Evolutionary conservation across 345 rosid species (phyloP).

Genomic region (Acer saccharum): DNA sequence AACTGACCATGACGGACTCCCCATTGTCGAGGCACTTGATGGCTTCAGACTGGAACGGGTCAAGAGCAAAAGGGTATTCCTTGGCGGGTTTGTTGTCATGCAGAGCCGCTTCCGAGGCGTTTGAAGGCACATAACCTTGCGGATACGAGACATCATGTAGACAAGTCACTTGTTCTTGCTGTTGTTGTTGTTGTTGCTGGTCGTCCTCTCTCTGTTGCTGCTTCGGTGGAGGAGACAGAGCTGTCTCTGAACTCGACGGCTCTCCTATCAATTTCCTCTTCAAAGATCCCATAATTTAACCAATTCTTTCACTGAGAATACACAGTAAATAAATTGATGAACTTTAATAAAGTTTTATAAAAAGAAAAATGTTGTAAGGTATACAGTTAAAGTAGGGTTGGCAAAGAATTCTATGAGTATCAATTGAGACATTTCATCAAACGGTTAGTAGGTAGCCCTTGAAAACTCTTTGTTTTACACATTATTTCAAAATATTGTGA

Average conservation of each 20-base stretch:
- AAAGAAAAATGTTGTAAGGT: too few relatives aligned
- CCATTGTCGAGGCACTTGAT: conserved; percentile 85
- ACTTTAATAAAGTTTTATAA: neutral
- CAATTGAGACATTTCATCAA: too few relatives aligned
- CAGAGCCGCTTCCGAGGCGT: neutral
- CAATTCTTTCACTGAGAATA: neutral
- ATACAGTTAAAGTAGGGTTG: too few relatives aligned
- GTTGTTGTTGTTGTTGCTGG: neutral
- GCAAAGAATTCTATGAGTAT: too few relatives aligned
- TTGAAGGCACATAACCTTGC: conserved; percentile 1
- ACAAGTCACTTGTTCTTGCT: neutral
- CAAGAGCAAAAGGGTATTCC: conserved; percentile 89
- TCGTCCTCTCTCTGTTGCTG: neutral
- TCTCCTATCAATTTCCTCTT: conserved; percentile 19
- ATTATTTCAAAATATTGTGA: too few relatives aligned
- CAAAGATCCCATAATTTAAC: neutral
- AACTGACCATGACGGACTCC: conserved; percentile 84
- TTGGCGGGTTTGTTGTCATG: conserved; percentile 63
- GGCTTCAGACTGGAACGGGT: conserved; percentile 95
- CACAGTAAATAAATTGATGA: neutral
- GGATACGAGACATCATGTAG: conserved; percentile 22
- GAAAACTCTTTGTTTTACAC: too few relatives aligned
- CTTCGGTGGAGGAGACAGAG: conserved; percentile 6
- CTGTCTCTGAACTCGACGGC: neutral
- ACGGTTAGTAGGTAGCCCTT: too few relatives aligned